Evolutionary conservation across 768 basidiomycete species (phyloP).

Genomic region (Tricholoma flavovirens): DNA sequence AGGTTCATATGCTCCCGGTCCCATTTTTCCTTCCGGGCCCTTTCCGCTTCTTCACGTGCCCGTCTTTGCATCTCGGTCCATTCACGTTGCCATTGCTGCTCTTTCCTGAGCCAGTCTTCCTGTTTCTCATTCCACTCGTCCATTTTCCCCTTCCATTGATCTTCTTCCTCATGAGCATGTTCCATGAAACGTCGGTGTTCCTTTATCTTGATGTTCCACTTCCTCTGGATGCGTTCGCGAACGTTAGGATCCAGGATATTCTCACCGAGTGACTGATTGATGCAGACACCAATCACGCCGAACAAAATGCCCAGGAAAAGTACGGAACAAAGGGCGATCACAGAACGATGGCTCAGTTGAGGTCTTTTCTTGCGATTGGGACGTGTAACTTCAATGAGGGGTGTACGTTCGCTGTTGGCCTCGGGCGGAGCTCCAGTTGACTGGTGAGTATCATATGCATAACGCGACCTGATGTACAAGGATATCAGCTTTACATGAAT

Average conservation of each 20-base stretch:
- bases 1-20: constrained; percentile 10
- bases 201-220: not conserved
- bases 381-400: not conserved
- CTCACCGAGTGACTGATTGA: not conserved
- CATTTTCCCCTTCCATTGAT: not conserved
- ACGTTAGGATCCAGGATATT: not conserved
- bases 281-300: not conserved
- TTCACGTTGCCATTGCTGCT: not conserved
- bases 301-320: not conserved
- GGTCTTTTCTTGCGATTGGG: not conserved
- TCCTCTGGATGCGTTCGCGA: not conserved
- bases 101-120: not conserved
- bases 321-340: not conserved
- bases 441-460: not conserved
- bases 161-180: not conserved
- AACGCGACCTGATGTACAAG: not conserved
- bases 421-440: not conserved
- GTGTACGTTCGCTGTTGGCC: not conserved
- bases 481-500: not conserved
- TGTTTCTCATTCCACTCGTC: not conserved
- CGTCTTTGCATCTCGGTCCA: not conserved
- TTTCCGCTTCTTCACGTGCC: not conserved
- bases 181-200: not conserved
- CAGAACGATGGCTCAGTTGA: not conserved
- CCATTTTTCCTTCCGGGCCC: constrained; percentile 3